These are phyloP conservation scores for Fragaria vesca DNA, from an alignment of 306 rosid genomes.

Conservation along the genomic window DNA sequence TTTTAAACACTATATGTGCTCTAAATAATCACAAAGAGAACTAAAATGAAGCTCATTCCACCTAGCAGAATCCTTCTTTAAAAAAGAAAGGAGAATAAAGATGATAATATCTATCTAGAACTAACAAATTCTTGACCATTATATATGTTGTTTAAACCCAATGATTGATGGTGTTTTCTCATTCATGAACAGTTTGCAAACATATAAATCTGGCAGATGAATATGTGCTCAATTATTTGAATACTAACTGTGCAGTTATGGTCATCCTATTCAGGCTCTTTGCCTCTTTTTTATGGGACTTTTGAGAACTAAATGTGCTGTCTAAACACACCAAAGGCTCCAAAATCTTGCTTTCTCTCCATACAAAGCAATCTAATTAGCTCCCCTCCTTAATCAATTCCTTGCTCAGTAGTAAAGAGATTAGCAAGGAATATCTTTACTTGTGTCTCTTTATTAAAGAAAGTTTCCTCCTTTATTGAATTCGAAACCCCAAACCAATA, in stretches of 20 bases:
- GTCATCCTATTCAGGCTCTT: not conserved
- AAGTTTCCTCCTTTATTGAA: slow-evolving; percentile 35
- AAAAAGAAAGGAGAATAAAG: slow-evolving; percentile 46
- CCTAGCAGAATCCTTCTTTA: slow-evolving; percentile 41
- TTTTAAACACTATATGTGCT: not conserved
- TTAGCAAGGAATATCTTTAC: slow-evolving; percentile 44
- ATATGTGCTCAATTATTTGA: not conserved
- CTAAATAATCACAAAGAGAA: slow-evolving; percentile 1
- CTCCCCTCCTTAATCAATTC: slow-evolving; percentile 25
- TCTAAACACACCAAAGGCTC: slow-evolving; percentile 25
- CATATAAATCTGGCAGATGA: not conserved
- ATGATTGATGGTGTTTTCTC: not conserved
- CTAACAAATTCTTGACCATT: not conserved
- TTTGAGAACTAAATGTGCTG: slow-evolving; percentile 32
- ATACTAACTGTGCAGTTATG: not conserved
- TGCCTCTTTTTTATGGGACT: slow-evolving; percentile 46
- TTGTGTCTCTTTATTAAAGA: slow-evolving; percentile 58
- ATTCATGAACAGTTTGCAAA: not conserved
- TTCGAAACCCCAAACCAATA: slow-evolving; percentile 29
- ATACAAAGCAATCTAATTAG: slow-evolving; percentile 41
- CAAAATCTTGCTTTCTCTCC: slow-evolving; percentile 58
- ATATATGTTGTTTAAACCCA: not conserved
- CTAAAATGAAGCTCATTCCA: slow-evolving; percentile 28
- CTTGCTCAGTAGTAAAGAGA: slow-evolving; percentile 24
- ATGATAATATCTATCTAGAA: slow-evolving; percentile 12